These are phyloP conservation scores for Cokeromyces recurvatus DNA, from an alignment of 371 early-diverging fungal genomes.

Conservation along the genomic window DNA sequence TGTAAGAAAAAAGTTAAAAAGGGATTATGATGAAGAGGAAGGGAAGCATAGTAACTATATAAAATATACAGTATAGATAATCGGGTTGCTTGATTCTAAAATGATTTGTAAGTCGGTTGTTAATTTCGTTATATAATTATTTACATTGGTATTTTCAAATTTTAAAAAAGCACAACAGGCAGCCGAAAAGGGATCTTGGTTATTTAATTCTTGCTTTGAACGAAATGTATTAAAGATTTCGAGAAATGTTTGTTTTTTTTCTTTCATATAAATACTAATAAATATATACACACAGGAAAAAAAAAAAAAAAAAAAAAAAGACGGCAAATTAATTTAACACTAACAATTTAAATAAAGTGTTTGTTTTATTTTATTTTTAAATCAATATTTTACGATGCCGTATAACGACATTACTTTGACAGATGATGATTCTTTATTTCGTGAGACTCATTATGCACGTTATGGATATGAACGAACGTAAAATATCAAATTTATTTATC, in stretches of 20 bases:
- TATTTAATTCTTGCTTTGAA: neutral
- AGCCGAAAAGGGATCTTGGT: conserved; percentile 10
- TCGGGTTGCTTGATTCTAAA: conserved; percentile 17
- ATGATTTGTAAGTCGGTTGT: neutral
- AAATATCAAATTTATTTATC: neutral
- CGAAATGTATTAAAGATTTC: conserved; percentile 6
- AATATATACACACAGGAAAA: neutral
- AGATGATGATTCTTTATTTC: conserved; percentile 32
- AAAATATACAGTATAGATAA: conserved; percentile 35
- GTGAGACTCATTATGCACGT: conserved; percentile 48
- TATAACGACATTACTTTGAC: conserved; percentile 8
- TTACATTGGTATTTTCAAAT: conserved; percentile 5
- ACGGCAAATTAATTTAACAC: too few relatives aligned
- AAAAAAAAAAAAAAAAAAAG: neutral
- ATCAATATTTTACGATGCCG: too few relatives aligned
- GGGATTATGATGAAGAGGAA: conserved; percentile 31
- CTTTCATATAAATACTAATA: neutral
- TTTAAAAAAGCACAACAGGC: conserved; percentile 10
- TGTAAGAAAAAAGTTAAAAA: conserved; percentile 44
- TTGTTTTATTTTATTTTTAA: too few relatives aligned
- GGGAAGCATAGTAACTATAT: conserved; percentile 27
- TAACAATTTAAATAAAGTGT: too few relatives aligned
- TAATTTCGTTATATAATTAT: neutral
- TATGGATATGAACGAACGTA: conserved; percentile 47
- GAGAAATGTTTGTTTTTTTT: conserved; percentile 3